phyloP scores from a whole-genome alignment of 345 rosid species.

The Melaleuca alternifolia region DNA sequence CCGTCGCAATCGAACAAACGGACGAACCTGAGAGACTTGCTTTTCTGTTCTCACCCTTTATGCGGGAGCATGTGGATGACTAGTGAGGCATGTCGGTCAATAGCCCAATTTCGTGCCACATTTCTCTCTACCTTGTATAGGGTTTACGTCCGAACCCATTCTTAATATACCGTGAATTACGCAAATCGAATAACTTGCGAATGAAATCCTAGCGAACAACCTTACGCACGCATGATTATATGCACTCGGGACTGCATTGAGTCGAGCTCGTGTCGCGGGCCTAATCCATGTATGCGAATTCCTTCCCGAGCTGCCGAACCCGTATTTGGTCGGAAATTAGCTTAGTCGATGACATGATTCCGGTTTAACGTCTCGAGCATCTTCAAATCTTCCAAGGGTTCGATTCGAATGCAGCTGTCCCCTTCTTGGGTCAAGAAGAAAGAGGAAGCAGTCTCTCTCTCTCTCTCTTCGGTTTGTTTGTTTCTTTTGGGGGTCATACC shows the following conservation, averaged over 20 bases:
- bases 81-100: not conserved
- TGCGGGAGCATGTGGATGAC: not conserved
- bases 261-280: not conserved
- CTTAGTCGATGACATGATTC: not conserved
- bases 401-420: not conserved
- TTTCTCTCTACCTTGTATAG: not conserved
- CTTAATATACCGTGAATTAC: not conserved
- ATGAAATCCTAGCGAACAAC: not conserved
- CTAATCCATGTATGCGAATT: not conserved
- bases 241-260: not conserved
- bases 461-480: not conserved
- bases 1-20: not conserved
- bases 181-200: not conserved
- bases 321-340: not conserved
- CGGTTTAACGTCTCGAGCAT: not conserved
- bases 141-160: not conserved
- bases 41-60: not conserved
- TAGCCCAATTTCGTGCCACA: not conserved
- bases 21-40: not conserved
- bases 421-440: not conserved
- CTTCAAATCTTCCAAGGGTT: not conserved
- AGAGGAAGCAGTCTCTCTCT: not conserved
- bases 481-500: not conserved
- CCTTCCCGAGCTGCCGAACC: not conserved
- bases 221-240: not conserved